Evolutionary conservation across 495 filamentous ascomycete species (phyloP).

Genomic region (Chaetomium cochliodes): DNA sequence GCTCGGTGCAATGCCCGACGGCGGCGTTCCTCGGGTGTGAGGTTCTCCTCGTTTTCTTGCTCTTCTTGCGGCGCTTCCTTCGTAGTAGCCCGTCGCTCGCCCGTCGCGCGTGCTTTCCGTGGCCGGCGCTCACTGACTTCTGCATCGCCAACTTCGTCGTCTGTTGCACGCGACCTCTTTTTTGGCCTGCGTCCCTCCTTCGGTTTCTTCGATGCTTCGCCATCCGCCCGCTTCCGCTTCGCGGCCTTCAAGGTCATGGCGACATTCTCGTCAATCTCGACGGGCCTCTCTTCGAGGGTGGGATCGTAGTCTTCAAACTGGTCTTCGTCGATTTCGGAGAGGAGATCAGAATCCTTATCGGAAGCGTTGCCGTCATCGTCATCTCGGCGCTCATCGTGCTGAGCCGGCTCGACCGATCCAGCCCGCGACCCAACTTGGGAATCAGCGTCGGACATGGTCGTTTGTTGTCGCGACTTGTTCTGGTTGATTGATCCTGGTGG

Average conservation of each 20-base stretch:
- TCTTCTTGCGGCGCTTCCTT: conserved; percentile 56
- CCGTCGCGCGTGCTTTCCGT: conserved; percentile 39
- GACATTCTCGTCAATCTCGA: conserved; percentile 86
- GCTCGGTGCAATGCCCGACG: conserved; percentile 75
- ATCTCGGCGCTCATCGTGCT: conserved; percentile 21
- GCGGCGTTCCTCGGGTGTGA: conserved; percentile 66
- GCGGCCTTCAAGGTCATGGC: conserved; percentile 66
- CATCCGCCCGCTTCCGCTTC: conserved; percentile 75
- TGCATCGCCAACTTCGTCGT: conserved; percentile 57
- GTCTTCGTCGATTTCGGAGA: conserved; percentile 93
- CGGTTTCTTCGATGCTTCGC: conserved; percentile 62
- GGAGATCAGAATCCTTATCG: conserved; percentile 74
- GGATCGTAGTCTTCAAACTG: conserved; percentile 91
- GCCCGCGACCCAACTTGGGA: conserved; percentile 16
- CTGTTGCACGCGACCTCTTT: conserved; percentile 57
- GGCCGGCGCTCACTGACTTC: conserved; percentile 53
- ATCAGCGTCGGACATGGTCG: conserved; percentile 46
- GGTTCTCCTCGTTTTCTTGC: conserved; percentile 61
- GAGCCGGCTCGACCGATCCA: conserved; percentile 30
- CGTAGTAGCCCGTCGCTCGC: conserved; percentile 41
- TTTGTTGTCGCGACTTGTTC: background rate
- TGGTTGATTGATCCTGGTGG: background rate
- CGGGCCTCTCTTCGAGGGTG: conserved; percentile 71
- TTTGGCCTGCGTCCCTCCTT: conserved; percentile 78
- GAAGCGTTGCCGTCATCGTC: conserved; percentile 47